Evolutionary conservation across 2,329 filamentous ascomycete genomes (phyloP), one percentile per base, ranked within the genome.

Genomic region (Diaporthe vexans): DNA sequence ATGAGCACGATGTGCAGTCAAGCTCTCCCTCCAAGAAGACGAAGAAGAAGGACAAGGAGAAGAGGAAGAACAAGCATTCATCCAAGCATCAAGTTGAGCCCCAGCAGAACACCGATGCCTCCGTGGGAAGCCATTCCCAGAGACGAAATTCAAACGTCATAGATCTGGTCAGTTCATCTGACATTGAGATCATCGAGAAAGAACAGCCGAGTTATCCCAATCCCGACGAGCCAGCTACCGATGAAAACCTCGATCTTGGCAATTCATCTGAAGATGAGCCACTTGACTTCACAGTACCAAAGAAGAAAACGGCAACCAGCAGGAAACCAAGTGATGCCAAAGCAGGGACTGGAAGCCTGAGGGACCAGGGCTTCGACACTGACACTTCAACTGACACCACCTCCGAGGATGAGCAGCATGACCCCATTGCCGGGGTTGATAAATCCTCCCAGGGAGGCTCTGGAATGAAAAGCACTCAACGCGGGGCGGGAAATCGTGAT

Each of bases 251-350:
- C 5, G 63, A 52, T 37, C 33, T 52, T 4, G 2, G 33, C 29
- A 61, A 10, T n/a, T 58, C 54, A 0, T 70, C 67, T 15, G 51
- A 69, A 0, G 56, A 58, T 13, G 56, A 37, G 33, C 17, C 15
- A 0, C 1, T 4, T 4, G 17, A 33, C 24, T 9, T 2, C 0
- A 0, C 13, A 4, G 35, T 3, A 3, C 11, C 19, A 54, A 3
- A 58, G 15, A 17, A 48, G 9, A 1, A 46, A 6, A 33, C 0
- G 15, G 6, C 9, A 2, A 40, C 1, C 37, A 40, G 13, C 37
- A 13, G n/a, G 8, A 21, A 8, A n/a, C 40, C 33, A 2, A 24
- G 15, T 1, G 7, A 68, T 4, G 3, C 29, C 2, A 51, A 2
- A 2, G 9, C 48, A 7, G 5, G 33, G 1, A 9, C 10, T 13